phyloP scores from a whole-genome alignment of 345 rosid species.

The Limnanthes douglasii region DNA sequence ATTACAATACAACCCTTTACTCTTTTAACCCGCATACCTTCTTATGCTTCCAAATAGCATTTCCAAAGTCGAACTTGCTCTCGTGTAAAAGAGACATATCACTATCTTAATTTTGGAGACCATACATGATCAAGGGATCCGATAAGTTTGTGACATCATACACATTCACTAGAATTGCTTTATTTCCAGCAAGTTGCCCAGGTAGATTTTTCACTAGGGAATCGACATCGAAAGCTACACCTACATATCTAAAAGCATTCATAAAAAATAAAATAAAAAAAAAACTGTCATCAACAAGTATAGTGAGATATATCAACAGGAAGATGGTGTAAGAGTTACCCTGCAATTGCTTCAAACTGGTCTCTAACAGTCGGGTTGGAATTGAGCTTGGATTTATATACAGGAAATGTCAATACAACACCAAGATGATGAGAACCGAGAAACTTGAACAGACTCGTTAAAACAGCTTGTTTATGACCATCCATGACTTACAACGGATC shows the following conservation, averaged over 20 bases:
- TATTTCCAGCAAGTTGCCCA: slow-evolving; percentile 93
- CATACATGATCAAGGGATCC: slow-evolving; percentile 82
- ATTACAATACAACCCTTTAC: no score
- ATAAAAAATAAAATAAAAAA: no score
- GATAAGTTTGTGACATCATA: slow-evolving; percentile 81
- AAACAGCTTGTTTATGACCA: no score
- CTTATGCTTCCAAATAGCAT: slow-evolving; percentile 81
- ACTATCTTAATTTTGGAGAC: slow-evolving; percentile 65
- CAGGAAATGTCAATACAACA: slow-evolving; percentile 68
- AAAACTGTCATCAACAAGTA: not conserved
- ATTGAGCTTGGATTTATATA: slow-evolving; percentile 61
- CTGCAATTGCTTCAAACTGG: slow-evolving; percentile 53
- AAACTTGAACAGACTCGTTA: slow-evolving; percentile 60
- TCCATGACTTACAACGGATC: slow-evolving; percentile 89
- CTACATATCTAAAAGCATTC: slow-evolving; percentile 59
- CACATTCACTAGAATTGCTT: slow-evolving; percentile 83
- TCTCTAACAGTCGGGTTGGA: no score
- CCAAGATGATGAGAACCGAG: no score
- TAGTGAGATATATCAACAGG: no score
- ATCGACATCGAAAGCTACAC: slow-evolving; percentile 98
- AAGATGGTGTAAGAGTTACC: slow-evolving; percentile 30
- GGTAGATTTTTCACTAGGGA: slow-evolving; percentile 96
- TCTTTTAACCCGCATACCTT: slow-evolving; percentile 78
- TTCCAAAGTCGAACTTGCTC: slow-evolving; percentile 89
- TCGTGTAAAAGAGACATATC: slow-evolving; percentile 59